phyloP scores from a whole-genome alignment of 2,329 filamentous ascomycete species.

The Trichocomaceae sp. region DNA sequence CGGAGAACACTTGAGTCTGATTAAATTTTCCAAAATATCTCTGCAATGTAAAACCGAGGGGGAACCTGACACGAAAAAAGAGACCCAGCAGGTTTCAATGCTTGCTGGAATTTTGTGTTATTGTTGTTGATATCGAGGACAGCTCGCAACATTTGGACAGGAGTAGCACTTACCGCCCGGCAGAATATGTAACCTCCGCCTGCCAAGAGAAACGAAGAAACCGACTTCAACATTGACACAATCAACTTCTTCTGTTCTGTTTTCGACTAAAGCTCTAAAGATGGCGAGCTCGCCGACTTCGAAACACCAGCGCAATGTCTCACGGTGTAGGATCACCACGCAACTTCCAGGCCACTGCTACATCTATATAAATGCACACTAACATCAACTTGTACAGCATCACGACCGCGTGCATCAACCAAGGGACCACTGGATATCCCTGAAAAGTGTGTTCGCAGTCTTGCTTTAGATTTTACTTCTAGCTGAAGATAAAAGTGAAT shows the following conservation, averaged over 20 bases:
- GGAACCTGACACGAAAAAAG: not conserved
- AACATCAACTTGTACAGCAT: constrained; percentile 23
- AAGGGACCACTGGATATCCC: constrained; percentile 67
- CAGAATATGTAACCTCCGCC: constrained; percentile 19
- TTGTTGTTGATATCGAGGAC: constrained; percentile 18
- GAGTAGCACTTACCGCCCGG: constrained; percentile 21
- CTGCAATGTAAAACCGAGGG: not conserved
- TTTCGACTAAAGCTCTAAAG: not conserved
- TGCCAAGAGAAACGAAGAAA: not conserved
- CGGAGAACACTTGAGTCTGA: not conserved
- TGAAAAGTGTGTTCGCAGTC: constrained; percentile 57
- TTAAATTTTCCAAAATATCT: not conserved
- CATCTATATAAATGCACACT: constrained; percentile 1
- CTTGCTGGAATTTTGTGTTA: constrained; percentile 15
- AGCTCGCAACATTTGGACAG: constrained; percentile 23
- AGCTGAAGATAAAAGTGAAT: constrained; percentile 23
- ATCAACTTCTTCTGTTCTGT: not conserved
- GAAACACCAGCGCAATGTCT: constrained; percentile 31
- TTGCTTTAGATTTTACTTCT: not conserved
- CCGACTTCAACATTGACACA: not conserved
- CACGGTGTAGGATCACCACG: constrained; percentile 26
- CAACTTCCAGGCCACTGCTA: not conserved
- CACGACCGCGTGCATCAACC: constrained; percentile 49
- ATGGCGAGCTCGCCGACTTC: constrained; percentile 20
- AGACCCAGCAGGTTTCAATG: not conserved